phyloP scores from a whole-genome alignment of 2,329 filamentous ascomycete species.

The Microcyclospora pomicola region DNA sequence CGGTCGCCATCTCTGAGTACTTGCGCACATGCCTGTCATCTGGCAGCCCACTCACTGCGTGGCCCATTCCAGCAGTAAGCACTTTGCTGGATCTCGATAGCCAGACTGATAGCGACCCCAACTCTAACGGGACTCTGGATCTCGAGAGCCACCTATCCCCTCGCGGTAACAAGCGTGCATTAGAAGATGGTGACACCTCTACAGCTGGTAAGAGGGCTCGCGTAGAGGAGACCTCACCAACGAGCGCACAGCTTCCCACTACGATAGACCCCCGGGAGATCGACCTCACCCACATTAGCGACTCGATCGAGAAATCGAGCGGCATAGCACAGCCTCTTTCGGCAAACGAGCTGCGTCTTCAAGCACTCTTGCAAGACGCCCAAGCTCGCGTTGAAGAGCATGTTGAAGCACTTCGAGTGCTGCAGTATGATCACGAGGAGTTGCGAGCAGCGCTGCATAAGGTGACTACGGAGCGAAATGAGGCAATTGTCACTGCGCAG shows the following conservation, averaged over 20 bases:
- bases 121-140: background rate
- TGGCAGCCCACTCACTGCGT: constrained; percentile 1
- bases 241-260: constrained; percentile 6
- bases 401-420: constrained; percentile 16
- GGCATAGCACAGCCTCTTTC: background rate
- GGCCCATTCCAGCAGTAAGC: constrained; percentile 14
- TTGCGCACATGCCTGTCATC: background rate
- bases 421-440: constrained; percentile 22
- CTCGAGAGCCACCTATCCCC: background rate
- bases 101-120: constrained; percentile 19
- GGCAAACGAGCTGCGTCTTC: background rate
- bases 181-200: constrained; percentile 2
- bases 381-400: constrained; percentile 17
- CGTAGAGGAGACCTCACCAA: constrained; percentile 4
- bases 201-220: constrained; percentile 16
- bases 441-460: constrained; percentile 16
- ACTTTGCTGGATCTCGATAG: constrained; percentile 19
- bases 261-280: constrained; percentile 22
- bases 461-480: constrained; percentile 14
- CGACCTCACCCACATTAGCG: constrained; percentile 28
- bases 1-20: constrained; percentile 11
- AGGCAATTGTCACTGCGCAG: constrained; percentile 11
- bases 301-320: constrained; percentile 25
- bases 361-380: constrained; percentile 8
- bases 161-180: constrained; percentile 5